Base-by-base conservation (phyloP, 768 basidiomycete species). In the Tricholoma sp. region DNA sequence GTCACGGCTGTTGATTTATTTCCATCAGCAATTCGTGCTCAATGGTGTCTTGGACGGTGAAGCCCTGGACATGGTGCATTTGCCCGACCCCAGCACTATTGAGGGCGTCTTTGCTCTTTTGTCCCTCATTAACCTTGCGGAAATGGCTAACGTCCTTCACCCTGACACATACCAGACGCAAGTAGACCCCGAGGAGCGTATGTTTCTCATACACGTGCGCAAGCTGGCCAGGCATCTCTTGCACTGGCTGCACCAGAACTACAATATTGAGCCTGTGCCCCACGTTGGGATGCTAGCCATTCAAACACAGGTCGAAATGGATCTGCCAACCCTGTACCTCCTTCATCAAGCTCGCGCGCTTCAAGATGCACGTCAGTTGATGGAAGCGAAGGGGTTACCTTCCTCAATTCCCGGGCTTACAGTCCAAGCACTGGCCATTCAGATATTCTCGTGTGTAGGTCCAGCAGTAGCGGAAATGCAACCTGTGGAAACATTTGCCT, bases 141-240 rank as follows among this genome's bases (percentile, higher is more conserved):
- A 50, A 37, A 31, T 50, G 20, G 31, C 32, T 6, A 50, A 50
- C 9, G n/a, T 50, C 50, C 33, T 51, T 18, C 50, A 51, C 36
- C 31, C 32, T 13, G 50, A 51, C 50, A 51, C 13, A 17, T 51
- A 51, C 31, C 17, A 33, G 50, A n/a, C 24, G 12, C 31, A n/a
- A 24, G 24, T 51, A 33, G 32, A 33, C 31, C n/a, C 24, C 2
- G 50, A 17, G 28, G 50, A 51, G 32, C 31, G 32, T 18, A 33
- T 51, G 33, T 33, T 51, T 33, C 32, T 51, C 15, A 51, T 51
- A 17, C 50, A 51, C 17, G 36, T 51, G 18, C 32, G 50, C 17
- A 51, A 51, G 32, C 32, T 33, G 32, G 50, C 50, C 32, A 51
- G 50, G 50, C 15, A 51, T 17, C 50, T 51, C 44, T 28, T 47